Evolutionary conservation across 2,329 filamentous ascomycete species (phyloP), one percentile per base, ranked within the genome.

Genomic region (Curvularia lunata): DNA sequence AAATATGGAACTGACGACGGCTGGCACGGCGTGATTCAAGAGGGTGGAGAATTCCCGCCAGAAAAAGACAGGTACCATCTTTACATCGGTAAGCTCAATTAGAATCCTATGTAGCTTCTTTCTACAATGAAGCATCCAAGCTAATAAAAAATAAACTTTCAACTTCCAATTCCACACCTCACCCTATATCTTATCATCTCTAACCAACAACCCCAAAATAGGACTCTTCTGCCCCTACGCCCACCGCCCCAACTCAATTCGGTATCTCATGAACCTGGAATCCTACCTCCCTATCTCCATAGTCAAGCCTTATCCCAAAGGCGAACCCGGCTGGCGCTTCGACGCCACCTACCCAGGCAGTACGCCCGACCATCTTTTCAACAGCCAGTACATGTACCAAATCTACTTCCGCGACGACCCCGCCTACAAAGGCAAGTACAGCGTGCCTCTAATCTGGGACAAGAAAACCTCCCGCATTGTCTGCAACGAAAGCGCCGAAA

Each of bases 271-370:
- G 66, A 83, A 84, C 32, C 79, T 89, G 2, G 77, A 83, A 32
- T 73, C 81, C 10, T 76, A 84, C 34, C 82, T 88, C 42, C 78
- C 82, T 5, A 66, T 87, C 19, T 86, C 84, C 1, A 78, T 88
- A 4, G 86, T 89, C 1, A 84, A 84, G 63, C 83, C 87, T 0
- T 90, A 89, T 60, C 88, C 88, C 0, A 90, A 90, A 69, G 86
- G 86, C 49, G 82, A 83, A 18, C 81, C 83, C 7, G 86, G 87
- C 32, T 88, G 85, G 84, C 78, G 80, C 28, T 89, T 90, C 64
- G 83, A 85, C 0, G 74, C 74, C 2, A 77, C 78, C 0, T 89
- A 88, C 66, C 83, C 82, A 18, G 83, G 80, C 16, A 83, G 87
- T 5, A 88, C 86, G 0, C 79, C 83, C 3, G 87, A 90, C 67